A percentile compares a stretch with the other conserved stretches of the same genome.
phyloP scores from a whole-genome alignment of 805 yeast genomes.

The Kurtzmaniella fragi region DNA sequence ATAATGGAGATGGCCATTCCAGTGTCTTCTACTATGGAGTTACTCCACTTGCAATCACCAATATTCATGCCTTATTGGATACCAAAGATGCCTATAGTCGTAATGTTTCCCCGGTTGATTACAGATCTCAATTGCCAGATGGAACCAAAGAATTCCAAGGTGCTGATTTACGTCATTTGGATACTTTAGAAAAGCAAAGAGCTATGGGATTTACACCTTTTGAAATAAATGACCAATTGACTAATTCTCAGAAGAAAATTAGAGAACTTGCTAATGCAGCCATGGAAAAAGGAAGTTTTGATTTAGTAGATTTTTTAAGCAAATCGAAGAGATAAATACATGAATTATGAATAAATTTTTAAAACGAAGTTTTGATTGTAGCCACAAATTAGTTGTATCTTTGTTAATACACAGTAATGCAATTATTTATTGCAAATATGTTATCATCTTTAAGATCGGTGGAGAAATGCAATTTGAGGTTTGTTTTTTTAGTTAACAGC shows the following conservation, averaged over 20 bases:
- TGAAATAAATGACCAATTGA: slow-evolving; percentile 15
- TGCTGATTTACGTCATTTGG: slow-evolving; percentile 10
- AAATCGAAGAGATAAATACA: too few relatives aligned
- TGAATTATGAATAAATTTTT: too few relatives aligned
- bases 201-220: slow-evolving; percentile 22
- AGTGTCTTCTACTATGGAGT: slow-evolving; percentile 36
- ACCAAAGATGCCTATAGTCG: slow-evolving; percentile 9
- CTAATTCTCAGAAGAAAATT: slow-evolving; percentile 19
- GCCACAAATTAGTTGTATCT: too few relatives aligned
- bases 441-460: too few relatives aligned
- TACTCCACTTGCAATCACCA: slow-evolving; percentile 22
- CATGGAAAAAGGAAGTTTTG: slow-evolving; percentile 2
- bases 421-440: too few relatives aligned
- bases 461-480: too few relatives aligned
- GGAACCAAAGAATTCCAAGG: slow-evolving; percentile 17
- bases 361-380: too few relatives aligned
- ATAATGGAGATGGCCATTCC: slow-evolving; percentile 29
- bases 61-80: slow-evolving; percentile 11
- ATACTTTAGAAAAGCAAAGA: slow-evolving; percentile 14
- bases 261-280: slow-evolving; percentile 20
- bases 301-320: not conserved
- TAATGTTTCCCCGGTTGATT: slow-evolving; percentile 10
- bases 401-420: too few relatives aligned
- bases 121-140: slow-evolving; percentile 10
- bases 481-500: too few relatives aligned